These are phyloP conservation scores for Bruguiera parviflora DNA, from an alignment of 345 rosid genomes.

Conservation along the genomic window DNA sequence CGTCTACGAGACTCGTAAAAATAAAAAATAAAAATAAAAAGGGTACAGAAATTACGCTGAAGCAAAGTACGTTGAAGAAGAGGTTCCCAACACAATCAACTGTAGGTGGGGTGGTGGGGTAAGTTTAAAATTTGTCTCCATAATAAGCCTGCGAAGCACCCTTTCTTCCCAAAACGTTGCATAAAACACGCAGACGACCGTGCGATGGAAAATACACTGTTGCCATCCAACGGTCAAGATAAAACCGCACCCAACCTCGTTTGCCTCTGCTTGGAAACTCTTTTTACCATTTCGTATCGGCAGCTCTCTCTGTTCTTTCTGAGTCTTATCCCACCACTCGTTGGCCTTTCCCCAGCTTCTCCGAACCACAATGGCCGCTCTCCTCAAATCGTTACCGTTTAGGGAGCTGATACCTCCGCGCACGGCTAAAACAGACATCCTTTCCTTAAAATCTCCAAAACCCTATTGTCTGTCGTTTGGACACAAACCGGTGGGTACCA, in stretches of 20 bases:
- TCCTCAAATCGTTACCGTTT: constrained; percentile 58
- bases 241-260: background rate
- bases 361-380: constrained; percentile 51
- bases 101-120: too few relatives aligned
- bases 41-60: too few relatives aligned
- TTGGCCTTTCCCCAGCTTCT: background rate
- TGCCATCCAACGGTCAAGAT: constrained; percentile 16
- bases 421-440: background rate
- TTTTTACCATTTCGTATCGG: too few relatives aligned
- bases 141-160: too few relatives aligned
- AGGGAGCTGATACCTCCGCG: constrained; percentile 32
- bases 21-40: too few relatives aligned
- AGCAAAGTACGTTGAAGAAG: too few relatives aligned
- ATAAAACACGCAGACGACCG: background rate
- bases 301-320: background rate
- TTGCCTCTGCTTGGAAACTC: background rate
- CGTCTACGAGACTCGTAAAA: too few relatives aligned
- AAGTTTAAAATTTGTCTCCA: too few relatives aligned
- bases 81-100: too few relatives aligned
- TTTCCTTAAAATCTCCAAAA: constrained; percentile 26
- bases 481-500: constrained; percentile 23
- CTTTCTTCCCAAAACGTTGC: too few relatives aligned
- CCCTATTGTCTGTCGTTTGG: constrained; percentile 42
- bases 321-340: constrained; percentile 1
- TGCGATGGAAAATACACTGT: constrained; percentile 5